Percentiles rank a stretch among this genome's conserved stretches.
Conservation (phyloP, 495 filamentous ascomycete species). For the Aspergillus ostianus region DNA sequence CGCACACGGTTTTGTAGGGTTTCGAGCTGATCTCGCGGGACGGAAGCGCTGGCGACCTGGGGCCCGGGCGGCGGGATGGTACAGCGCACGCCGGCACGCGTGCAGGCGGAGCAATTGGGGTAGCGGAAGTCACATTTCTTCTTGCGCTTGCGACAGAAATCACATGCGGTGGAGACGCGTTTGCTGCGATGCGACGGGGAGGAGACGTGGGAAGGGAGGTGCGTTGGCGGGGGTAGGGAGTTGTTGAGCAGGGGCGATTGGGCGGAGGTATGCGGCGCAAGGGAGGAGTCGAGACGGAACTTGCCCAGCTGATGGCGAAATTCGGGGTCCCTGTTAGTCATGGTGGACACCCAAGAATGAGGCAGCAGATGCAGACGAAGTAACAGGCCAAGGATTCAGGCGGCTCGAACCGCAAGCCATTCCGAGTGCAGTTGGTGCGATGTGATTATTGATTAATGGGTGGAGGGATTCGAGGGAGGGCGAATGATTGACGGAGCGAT, state of each 20-base stretch:
- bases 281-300: conserved; percentile 39
- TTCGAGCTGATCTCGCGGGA: conserved; percentile 49
- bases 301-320: conserved; percentile 48
- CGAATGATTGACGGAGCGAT: neutral
- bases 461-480: neutral
- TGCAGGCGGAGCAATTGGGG: conserved; percentile 52
- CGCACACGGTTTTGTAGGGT: conserved; percentile 51
- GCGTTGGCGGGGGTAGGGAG: conserved; percentile 3
- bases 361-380: conserved; percentile 5
- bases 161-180: conserved; percentile 50
- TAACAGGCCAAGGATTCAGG: conserved; percentile 16
- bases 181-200: conserved; percentile 28
- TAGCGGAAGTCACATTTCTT: conserved; percentile 57
- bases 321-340: conserved; percentile 41
- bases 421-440: conserved; percentile 3
- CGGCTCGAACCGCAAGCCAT: conserved; percentile 42
- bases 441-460: neutral
- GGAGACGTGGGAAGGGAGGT: conserved; percentile 2
- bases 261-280: conserved; percentile 8
- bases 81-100: conserved; percentile 51
- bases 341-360: conserved; percentile 13
- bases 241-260: conserved; percentile 12
- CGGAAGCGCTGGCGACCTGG: conserved; percentile 41
- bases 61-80: conserved; percentile 45
- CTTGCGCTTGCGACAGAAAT: conserved; percentile 53